Evolutionary conservation across 495 filamentous ascomycete species (phyloP), one percentile per base, ranked within the genome.

Genomic region (Rostrohypoxylon terebratum): DNA sequence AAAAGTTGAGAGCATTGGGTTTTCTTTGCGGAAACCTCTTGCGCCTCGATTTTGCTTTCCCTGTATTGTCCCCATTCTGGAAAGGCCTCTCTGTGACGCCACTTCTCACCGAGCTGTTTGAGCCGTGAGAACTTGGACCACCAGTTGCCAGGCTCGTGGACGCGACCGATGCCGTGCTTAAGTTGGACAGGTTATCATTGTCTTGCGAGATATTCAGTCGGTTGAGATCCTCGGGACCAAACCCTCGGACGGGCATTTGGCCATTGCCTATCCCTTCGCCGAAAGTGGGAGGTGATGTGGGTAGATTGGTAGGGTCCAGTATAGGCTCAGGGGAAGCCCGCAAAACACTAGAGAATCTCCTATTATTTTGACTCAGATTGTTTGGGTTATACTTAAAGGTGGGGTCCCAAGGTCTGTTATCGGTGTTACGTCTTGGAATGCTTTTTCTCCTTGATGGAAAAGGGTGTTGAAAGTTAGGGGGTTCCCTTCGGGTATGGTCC

Each of bases 61-160:
- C 77, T 31, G 70, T 75, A 14, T 73, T 72, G 28, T 77, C 78
- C 48, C 75, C 80, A 9, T 75, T 76, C 11, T 68, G 45, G 13
- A 79, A 66, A 14, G 73, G 75, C 16, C 65, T 62, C 68, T 78
- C 77, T 7, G 79, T 81, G 14, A 78, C 79, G 33, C 76, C 74
- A 60, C 80, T 80, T 16, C 72, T 77, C 67, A 74, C 80, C 1
- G 81, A 80, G 28, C 73, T 69, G 34, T 73, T 74, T 5, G 81
- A 81, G 7, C 72, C 72, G 38, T 48, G 65, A 8, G 66, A 66
- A 31, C 59, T 71, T 16, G 68, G 55, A 20, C 63, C 59, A 18
- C 66, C 63, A 21, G 72, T 67, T 6, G 72, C 68, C n/a, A 68
- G 33, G 28, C 68, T 61, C 4, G 66, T 69, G 7, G 71, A 63